phyloP scores from a whole-genome alignment of 805 yeast genomes.

The Sugiyamaella chiloensis region DNA sequence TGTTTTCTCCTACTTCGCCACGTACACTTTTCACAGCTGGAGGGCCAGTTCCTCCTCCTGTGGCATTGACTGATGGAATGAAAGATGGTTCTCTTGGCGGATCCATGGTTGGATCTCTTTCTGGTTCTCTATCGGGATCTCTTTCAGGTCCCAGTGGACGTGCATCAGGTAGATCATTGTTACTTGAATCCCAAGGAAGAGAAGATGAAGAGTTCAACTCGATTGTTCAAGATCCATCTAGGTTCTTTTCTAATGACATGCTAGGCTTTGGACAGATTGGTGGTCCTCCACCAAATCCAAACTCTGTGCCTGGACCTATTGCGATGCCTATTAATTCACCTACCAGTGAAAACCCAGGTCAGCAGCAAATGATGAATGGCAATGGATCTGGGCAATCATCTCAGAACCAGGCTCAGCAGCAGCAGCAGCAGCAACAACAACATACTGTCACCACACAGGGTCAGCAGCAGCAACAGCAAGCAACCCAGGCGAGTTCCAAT shows the following conservation, averaged over 20 bases:
- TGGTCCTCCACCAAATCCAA: not conserved
- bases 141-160: slow-evolving; percentile 4
- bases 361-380: not conserved
- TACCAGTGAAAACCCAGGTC: not conserved
- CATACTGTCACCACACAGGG: not conserved
- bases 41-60: slow-evolving; percentile 10
- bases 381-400: not conserved
- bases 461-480: slow-evolving; percentile 2
- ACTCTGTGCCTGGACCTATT: not conserved
- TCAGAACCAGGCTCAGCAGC: not conserved
- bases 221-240: slow-evolving; percentile 30
- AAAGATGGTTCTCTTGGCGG: slow-evolving; percentile 1
- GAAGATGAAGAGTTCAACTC: slow-evolving; percentile 33
- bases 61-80: not conserved
- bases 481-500: slow-evolving; percentile 5
- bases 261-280: not conserved
- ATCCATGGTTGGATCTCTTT: slow-evolving; percentile 7
- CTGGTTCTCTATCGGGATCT: not conserved
- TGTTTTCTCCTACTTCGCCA: slow-evolving; percentile 28
- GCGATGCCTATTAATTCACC: not conserved
- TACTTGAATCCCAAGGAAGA: slow-evolving; percentile 30
- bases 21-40: slow-evolving; percentile 22
- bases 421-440: slow-evolving; percentile 5
- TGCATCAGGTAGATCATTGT: slow-evolving; percentile 29
- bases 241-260: slow-evolving; percentile 23